Conservation (phyloP, 306 rosid genomes). For the Vigna angularis region DNA sequence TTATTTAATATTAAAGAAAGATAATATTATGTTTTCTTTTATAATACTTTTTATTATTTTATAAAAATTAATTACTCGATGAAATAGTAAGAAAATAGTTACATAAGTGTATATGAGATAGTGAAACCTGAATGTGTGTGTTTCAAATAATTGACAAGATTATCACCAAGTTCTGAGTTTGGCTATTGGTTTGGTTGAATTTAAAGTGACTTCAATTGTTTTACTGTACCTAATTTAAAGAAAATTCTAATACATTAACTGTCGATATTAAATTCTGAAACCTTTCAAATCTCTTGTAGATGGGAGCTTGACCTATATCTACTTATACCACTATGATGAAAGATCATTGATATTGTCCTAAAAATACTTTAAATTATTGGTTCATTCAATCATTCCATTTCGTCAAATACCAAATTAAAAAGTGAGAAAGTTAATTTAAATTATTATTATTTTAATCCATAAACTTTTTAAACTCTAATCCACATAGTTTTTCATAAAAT, state of each 20-base stretch:
- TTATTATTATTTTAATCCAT: no score
- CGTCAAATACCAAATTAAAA: not conserved
- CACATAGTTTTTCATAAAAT: not conserved
- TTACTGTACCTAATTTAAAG: not conserved
- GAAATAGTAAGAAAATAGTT: no score
- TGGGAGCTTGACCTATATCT: not conserved
- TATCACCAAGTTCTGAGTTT: not conserved
- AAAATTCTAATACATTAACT: conserved; percentile 3
- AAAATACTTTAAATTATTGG: not conserved
- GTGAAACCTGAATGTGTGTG: not conserved
- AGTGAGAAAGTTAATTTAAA: no score
- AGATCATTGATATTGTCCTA: not conserved
- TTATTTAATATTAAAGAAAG: no score
- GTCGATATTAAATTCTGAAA: not conserved
- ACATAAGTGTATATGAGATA: no score
- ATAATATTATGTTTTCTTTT: no score
- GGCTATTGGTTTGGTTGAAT: not conserved
- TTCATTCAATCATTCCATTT: not conserved
- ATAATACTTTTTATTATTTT: no score
- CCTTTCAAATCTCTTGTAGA: no score
- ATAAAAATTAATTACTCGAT: no score
- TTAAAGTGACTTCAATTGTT: not conserved
- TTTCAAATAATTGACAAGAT: conserved; percentile 7
- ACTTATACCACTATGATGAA: not conserved
- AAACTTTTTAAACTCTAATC: not conserved